Base-by-base conservation (phyloP, 768 basidiomycete species). In the Leccinum boreale region DNA sequence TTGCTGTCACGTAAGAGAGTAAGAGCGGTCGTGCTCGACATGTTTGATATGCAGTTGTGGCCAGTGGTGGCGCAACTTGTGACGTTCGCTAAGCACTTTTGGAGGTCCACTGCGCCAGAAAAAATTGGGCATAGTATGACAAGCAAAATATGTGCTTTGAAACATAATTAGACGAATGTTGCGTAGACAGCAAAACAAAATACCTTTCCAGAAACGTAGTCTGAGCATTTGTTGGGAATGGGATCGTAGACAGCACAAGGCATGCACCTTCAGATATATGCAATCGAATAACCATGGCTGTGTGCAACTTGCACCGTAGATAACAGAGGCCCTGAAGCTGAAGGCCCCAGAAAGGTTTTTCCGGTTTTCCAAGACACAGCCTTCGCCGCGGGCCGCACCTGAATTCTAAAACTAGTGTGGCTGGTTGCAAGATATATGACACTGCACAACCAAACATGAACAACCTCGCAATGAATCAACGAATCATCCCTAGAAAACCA, bases 21-120 rank as follows among this genome's bases (percentile, higher is more conserved):
- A 11, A 71, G 28, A 4, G 70, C 59, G 19, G 48, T 57, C 0
- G 35, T 29, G 19, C 26, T 55, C 5, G 58, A 39, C 2, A 60
- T 60, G 11, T 51, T 48, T 17, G 50, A 4, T 35, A 15, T 8
- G 50, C 58, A 70, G 17, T 28, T 29, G 14, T 4, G 57, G 39
- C 50, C 17, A 5, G 4, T 15, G 5, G 45, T 28, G n/a, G 58
- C 52, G 1, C 56, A 66, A 44, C 4, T 49, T 1, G 11, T 46
- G 10, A 65, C 46, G 7, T 57, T 17, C 17, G 0, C 5, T 0
- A 71, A 48, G 36, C 70, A 70, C 24, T 59, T 60, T 3, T 51
- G 3, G 52, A 63, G 49, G 26, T 67, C 19, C n/a, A 10, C 44
- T 11, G 64, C 64, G 7, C 3, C 19, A 3, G 56, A 56, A n/a